These are phyloP conservation scores for Athelia psychrophila DNA, from an alignment of 1,284 basidiomycete genomes.

Conservation along the genomic window DNA sequence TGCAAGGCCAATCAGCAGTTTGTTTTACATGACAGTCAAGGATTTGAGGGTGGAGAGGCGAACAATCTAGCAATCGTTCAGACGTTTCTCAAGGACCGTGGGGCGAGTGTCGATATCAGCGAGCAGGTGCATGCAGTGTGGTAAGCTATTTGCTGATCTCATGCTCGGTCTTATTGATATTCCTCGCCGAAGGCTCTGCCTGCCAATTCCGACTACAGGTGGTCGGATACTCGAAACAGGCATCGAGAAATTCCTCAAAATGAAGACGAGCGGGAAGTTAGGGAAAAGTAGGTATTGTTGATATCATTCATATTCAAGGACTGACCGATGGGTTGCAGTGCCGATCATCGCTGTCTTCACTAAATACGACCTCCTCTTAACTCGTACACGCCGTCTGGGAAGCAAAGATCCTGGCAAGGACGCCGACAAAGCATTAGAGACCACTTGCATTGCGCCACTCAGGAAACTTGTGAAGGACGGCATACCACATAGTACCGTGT, in stretches of 20 bases:
- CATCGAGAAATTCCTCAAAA: neutral
- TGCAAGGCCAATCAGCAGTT: conserved; percentile 19
- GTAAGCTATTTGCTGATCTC: neutral
- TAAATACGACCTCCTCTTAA: neutral
- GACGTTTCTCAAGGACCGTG: conserved; percentile 12
- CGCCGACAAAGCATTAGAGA: neutral
- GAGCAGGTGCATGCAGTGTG: neutral
- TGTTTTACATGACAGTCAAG: conserved; percentile 25
- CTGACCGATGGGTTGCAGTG: neutral
- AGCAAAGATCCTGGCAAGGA: neutral
- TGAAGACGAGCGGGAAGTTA: neutral
- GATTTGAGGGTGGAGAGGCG: conserved; percentile 23
- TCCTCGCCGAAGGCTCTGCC: neutral
- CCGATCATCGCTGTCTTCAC: neutral
- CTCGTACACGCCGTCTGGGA: neutral
- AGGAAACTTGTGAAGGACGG: neutral
- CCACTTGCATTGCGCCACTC: neutral
- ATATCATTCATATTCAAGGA: neutral
- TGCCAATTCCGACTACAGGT: neutral
- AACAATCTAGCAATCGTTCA: conserved; percentile 16
- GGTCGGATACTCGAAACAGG: neutral
- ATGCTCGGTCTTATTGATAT: neutral
- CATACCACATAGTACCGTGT: neutral
- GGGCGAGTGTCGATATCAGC: neutral
- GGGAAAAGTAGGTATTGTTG: neutral